Conservation (phyloP, 2,329 filamentous ascomycete species). For the Apiospora aurea region DNA sequence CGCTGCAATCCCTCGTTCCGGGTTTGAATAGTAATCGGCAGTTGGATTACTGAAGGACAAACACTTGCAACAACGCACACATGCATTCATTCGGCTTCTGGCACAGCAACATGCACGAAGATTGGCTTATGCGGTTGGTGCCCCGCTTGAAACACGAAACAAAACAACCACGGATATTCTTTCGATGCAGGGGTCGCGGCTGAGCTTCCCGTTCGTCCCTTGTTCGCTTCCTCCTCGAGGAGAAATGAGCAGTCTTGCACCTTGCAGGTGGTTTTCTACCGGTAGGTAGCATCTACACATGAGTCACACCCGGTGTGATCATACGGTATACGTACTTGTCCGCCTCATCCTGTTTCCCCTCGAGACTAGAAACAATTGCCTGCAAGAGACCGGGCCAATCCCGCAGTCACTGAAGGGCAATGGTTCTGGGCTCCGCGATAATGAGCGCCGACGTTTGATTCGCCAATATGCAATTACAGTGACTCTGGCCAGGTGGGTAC, state of each 20-base stretch:
- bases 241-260: background rate
- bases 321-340: background rate
- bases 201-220: background rate
- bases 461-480: background rate
- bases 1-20: background rate
- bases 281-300: background rate
- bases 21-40: slow-evolving; percentile 2
- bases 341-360: background rate
- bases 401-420: background rate
- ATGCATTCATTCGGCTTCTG: background rate
- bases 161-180: background rate
- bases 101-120: background rate
- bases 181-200: background rate
- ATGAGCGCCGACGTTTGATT: background rate
- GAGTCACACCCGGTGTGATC: background rate
- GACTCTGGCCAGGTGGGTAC: slow-evolving; percentile 5
- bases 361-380: background rate
- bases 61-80: background rate
- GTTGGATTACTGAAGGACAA: background rate
- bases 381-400: background rate
- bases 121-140: background rate
- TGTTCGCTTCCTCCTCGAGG: background rate
- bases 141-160: slow-evolving; percentile 14
- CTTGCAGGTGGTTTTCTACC: background rate
- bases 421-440: background rate